A percentile compares a stretch with the other conserved stretches of the same genome.
These are phyloP conservation scores for Lanmaoa rubissima DNA, from an alignment of 768 basidiomycete species.

Conservation along the genomic window DNA sequence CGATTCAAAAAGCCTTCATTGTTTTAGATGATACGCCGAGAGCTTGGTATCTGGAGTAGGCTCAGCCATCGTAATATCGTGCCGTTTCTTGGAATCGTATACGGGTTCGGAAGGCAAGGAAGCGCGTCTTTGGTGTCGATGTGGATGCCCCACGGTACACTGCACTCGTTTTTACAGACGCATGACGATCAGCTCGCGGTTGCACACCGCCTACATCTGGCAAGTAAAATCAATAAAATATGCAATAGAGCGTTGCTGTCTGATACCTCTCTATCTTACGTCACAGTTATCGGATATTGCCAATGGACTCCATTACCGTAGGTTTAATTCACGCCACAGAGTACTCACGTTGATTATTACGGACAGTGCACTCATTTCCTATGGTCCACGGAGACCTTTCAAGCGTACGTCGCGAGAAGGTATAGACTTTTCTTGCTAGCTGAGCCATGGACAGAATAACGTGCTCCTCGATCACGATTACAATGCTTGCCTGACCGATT, in stretches of 20 bases:
- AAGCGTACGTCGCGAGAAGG: not conserved
- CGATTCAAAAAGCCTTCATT: not conserved
- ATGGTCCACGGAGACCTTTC: conserved; percentile 8
- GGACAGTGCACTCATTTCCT: conserved; percentile 10
- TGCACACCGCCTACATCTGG: conserved; percentile 4
- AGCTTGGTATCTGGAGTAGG: conserved; percentile 8
- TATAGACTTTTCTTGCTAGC: no score
- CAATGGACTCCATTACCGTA: conserved; percentile 6
- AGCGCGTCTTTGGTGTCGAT: conserved; percentile 2
- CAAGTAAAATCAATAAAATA: not conserved
- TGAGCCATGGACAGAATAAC: conserved; percentile 1
- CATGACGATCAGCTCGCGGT: not conserved
- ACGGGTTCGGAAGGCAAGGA: conserved; percentile 8
- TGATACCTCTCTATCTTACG: not conserved
- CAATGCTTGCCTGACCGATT: conserved; percentile 7
- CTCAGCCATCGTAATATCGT: conserved; percentile 2
- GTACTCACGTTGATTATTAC: not conserved
- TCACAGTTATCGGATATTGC: conserved; percentile 7
- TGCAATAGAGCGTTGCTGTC: not conserved
- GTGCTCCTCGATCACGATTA: conserved; percentile 9
- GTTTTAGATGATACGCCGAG: conserved; percentile 4
- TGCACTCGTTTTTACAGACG: not conserved
- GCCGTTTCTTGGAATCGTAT: conserved; percentile 1
- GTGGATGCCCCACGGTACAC: conserved; percentile 9
- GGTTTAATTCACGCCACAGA: not conserved